These are phyloP conservation scores for Daldinia sp. DNA, from an alignment of 2,329 filamentous ascomycete species.

Conservation along the genomic window DNA sequence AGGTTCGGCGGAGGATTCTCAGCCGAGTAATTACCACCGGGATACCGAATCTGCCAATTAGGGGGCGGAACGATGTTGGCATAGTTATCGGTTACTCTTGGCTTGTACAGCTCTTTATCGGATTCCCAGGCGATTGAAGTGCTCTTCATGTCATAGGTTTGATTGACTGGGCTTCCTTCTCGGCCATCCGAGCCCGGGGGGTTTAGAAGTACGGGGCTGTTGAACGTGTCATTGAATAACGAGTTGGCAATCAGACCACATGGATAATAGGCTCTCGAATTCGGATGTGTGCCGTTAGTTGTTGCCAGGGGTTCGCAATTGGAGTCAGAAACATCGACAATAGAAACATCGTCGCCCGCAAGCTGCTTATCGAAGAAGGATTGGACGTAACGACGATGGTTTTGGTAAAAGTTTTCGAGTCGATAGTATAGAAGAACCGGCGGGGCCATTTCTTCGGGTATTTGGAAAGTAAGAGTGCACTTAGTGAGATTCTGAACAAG, in stretches of 20 bases:
- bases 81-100: constrained; percentile 64
- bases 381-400: constrained; percentile 94
- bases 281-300: constrained; percentile 51
- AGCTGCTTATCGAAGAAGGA: constrained; percentile 87
- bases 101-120: constrained; percentile 82
- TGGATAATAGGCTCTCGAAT: constrained; percentile 77
- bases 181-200: constrained; percentile 45
- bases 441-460: constrained; percentile 79
- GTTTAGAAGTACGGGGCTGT: constrained; percentile 68
- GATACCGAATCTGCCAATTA: constrained; percentile 80
- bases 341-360: constrained; percentile 70
- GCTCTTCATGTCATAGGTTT: constrained; percentile 78
- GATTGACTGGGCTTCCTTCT: constrained; percentile 44
- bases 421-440: constrained; percentile 95
- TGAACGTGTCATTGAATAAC: constrained; percentile 92
- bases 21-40: constrained; percentile 72
- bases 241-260: constrained; percentile 98
- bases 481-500: constrained; percentile 36
- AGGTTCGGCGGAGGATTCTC: constrained; percentile 75
- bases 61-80: constrained; percentile 79
- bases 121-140: constrained; percentile 85
- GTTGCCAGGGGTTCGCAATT: constrained; percentile 78
- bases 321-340: constrained; percentile 68
- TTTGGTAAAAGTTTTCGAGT: constrained; percentile 98
- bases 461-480: constrained; percentile 80